A percentile compares a stretch with the other conserved stretches of the same genome.
These are phyloP conservation scores for Grigorovia transvaalensis DNA, from an alignment of 805 yeast genomes.

Conservation along the genomic window DNA sequence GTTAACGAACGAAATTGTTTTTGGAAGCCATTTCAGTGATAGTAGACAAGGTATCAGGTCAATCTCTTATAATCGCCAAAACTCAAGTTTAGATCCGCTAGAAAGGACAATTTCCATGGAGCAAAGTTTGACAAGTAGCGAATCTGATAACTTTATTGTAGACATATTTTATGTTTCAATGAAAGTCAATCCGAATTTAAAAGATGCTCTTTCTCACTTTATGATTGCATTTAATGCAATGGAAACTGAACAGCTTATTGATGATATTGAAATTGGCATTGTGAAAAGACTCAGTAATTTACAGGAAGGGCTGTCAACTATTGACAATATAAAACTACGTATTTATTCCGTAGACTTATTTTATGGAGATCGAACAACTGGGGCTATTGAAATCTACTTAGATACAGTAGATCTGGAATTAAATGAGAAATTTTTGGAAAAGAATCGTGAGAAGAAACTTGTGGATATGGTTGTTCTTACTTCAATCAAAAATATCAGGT, in stretches of 20 bases:
- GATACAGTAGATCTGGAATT: constrained; percentile 18
- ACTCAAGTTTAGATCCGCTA: background rate
- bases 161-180: constrained; percentile 39
- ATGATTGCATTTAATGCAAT: constrained; percentile 28
- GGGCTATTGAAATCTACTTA: constrained; percentile 15
- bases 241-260: constrained; percentile 44
- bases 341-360: constrained; percentile 13
- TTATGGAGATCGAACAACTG: constrained; percentile 12
- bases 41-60: background rate
- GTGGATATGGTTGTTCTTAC: constrained; percentile 11
- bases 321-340: constrained; percentile 11
- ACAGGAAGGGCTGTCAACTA: constrained; percentile 8
- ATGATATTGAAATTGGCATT: constrained; percentile 52
- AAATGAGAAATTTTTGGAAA: constrained; percentile 10
- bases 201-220: constrained; percentile 30
- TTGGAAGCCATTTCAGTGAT: background rate
- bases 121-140: background rate
- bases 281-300: constrained; percentile 35
- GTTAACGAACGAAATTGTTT: background rate
- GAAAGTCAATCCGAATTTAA: constrained; percentile 26
- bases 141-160: constrained; percentile 25
- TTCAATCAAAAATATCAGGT: constrained; percentile 14
- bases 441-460: constrained; percentile 8
- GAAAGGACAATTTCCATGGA: background rate
- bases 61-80: background rate